Percentiles rank a stretch among this genome's conserved stretches.
These are phyloP conservation scores for Coniochaeta sp. DNA, from an alignment of 2,329 filamentous ascomycete genomes.

Conservation along the genomic window DNA sequence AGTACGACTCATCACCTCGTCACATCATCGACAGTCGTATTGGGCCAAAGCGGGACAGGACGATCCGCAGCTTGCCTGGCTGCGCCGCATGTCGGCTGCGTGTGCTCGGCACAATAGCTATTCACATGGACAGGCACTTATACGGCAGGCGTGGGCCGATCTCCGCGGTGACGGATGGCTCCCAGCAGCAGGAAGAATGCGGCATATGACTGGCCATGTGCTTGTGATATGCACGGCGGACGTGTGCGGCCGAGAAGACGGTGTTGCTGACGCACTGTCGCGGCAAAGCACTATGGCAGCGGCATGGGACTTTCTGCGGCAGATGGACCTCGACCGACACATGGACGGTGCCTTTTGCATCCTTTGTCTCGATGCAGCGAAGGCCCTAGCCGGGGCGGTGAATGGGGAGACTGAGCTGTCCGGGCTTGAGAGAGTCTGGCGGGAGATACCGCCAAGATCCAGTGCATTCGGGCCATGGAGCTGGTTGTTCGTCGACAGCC, in stretches of 20 bases:
- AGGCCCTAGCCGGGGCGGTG: background rate
- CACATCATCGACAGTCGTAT: background rate
- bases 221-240: background rate
- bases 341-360: background rate
- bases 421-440: background rate
- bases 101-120: background rate
- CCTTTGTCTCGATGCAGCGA: background rate
- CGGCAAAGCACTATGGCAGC: background rate
- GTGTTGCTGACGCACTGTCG: background rate
- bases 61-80: background rate
- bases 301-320: background rate
- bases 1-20: background rate
- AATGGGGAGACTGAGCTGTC: background rate
- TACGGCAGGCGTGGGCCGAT: background rate
- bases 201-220: background rate
- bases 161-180: background rate
- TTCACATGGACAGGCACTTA: background rate
- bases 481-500: background rate
- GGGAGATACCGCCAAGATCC: background rate
- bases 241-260: background rate
- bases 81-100: background rate
- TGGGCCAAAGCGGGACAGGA: background rate
- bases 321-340: background rate
- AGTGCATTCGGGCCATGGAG: background rate
- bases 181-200: background rate